These are phyloP conservation scores for Hypoxylon rickii DNA, from an alignment of 495 filamentous ascomycete species.

Conservation along the genomic window DNA sequence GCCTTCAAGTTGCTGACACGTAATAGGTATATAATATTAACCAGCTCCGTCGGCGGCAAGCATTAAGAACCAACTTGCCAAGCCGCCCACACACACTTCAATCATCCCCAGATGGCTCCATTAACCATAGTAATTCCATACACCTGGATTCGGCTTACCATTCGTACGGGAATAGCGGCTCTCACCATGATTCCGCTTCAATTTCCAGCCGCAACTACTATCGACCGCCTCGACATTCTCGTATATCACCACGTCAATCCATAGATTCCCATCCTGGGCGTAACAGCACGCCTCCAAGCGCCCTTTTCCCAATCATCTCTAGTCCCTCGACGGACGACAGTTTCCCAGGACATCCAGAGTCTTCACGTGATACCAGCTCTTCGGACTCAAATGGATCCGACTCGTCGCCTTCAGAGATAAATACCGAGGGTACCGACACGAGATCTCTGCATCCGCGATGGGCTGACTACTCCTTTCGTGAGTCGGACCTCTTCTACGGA, in stretches of 20 bases:
- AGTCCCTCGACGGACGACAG: not conserved
- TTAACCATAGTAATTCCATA: not conserved
- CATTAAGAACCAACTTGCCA: not conserved
- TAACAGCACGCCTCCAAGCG: not conserved
- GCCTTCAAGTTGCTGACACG: not conserved
- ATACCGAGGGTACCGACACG: not conserved
- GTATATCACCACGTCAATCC: not conserved
- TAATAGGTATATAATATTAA: not conserved
- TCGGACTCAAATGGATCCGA: not conserved
- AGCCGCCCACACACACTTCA: not conserved
- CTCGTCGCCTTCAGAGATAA: not conserved
- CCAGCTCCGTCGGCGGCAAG: not conserved
- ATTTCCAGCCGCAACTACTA: not conserved
- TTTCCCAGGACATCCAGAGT: not conserved
- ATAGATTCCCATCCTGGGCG: not conserved
- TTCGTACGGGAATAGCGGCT: not conserved
- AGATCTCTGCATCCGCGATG: constrained; percentile 16
- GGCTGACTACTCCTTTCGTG: constrained; percentile 24
- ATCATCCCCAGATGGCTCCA: not conserved
- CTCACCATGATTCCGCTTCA: not conserved
- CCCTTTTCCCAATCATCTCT: not conserved
- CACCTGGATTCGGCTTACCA: not conserved
- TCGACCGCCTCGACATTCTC: not conserved
- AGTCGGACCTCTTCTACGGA: constrained; percentile 23
- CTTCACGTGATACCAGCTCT: not conserved